Evolutionary conservation across 2,329 filamentous ascomycete species (phyloP).

Genomic region (Pestalotiopsis sp.): DNA sequence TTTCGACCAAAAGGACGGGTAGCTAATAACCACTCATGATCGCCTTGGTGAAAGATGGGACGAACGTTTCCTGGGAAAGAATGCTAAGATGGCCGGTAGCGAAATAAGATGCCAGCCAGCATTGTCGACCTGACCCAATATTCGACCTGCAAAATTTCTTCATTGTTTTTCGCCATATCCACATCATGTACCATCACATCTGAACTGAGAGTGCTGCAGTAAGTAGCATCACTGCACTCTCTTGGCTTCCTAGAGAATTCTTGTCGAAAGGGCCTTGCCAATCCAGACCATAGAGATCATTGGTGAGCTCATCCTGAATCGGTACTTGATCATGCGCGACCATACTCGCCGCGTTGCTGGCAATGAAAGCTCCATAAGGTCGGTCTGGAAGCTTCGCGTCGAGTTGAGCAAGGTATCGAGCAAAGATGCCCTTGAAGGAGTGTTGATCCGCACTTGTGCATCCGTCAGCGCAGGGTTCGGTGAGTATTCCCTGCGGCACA

Average conservation of each 20-base stretch:
- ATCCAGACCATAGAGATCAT: conserved; percentile 42
- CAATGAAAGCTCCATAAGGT: conserved; percentile 45
- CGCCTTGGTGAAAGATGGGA: too few species aligned
- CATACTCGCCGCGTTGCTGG: conserved; percentile 51
- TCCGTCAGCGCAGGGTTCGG: conserved; percentile 38
- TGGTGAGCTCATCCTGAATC: conserved; percentile 26
- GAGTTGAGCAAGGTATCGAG: conserved; percentile 53
- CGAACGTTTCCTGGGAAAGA: too few species aligned
- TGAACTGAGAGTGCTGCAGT: conserved; percentile 42
- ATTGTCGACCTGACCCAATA: too few species aligned
- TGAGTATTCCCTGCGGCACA: conserved; percentile 39
- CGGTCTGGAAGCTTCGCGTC: conserved; percentile 43
- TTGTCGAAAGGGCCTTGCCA: conserved; percentile 53
- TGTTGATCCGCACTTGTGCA: conserved; percentile 34
- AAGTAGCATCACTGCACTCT: conserved; percentile 54
- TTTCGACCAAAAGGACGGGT: too few species aligned
- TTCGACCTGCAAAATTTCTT: not conserved
- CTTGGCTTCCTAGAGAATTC: conserved; percentile 50
- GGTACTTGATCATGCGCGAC: conserved; percentile 47
- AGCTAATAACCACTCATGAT: too few species aligned
- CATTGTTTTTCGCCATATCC: not conserved
- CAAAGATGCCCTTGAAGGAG: conserved; percentile 66
- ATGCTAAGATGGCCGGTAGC: too few species aligned
- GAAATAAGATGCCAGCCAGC: too few species aligned
- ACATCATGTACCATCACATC: not conserved